Percentiles rank a stretch among this genome's conserved stretches.
Conservation (phyloP, 495 filamentous ascomycete species). For the Sabuloglossum arenarium region DNA sequence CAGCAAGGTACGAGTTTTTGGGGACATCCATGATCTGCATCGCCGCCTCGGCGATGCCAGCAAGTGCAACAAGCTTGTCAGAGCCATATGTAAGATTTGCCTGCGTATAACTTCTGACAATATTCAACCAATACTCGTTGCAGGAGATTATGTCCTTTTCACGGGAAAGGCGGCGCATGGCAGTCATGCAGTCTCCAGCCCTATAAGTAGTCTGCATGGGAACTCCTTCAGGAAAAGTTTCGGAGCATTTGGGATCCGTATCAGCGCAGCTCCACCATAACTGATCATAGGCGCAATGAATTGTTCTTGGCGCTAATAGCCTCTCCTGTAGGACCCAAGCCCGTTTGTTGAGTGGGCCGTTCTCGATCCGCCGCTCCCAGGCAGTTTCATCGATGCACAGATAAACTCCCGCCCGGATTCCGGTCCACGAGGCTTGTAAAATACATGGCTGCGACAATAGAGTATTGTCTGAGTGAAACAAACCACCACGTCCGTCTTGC, state of each 20-base stretch:
- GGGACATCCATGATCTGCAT: no score
- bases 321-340: neutral
- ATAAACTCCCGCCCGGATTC: neutral
- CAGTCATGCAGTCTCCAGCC: no score
- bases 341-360: neutral
- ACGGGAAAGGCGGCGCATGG: no score
- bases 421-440: no score
- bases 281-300: neutral
- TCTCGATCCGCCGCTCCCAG: neutral
- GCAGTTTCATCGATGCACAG: neutral
- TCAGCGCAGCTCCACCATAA: neutral
- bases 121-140: neutral
- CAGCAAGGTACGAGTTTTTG: neutral
- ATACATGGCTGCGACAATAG: no score
- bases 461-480: no score
- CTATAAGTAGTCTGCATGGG: no score
- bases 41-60: neutral
- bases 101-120: neutral
- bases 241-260: neutral
- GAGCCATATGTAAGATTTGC: neutral
- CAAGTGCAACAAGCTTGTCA: neutral
- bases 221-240: no score
- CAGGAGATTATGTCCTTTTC: neutral
- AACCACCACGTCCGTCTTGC: neutral
- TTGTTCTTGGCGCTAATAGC: neutral